These are phyloP conservation scores for Meira miltonrushii DNA, from an alignment of 1,284 basidiomycete species.

Conservation along the genomic window DNA sequence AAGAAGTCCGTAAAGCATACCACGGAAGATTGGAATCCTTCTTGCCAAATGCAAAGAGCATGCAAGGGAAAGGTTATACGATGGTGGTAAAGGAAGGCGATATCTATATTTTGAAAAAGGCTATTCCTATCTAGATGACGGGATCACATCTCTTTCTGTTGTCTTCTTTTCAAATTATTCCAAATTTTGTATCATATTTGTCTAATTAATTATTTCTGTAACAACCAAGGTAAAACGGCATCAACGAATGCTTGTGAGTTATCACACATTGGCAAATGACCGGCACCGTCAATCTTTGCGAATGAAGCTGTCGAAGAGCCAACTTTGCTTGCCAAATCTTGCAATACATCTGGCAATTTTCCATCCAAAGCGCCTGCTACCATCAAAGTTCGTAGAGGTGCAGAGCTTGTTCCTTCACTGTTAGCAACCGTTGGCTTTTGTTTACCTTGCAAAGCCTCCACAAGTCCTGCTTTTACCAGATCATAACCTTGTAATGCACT, in stretches of 20 bases:
- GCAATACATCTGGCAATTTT: constrained; percentile 52
- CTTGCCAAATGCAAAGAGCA: too few species aligned
- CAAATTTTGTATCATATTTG: too few species aligned
- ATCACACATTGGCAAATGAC: constrained; percentile 56
- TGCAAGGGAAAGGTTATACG: too few species aligned
- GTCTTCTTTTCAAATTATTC: too few species aligned
- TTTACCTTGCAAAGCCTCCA: constrained; percentile 32
- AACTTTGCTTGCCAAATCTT: constrained; percentile 36
- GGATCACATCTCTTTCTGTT: too few species aligned
- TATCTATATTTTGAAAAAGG: too few species aligned
- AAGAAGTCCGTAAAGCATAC: too few species aligned
- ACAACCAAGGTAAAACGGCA: constrained; percentile 30
- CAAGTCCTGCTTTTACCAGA: constrained; percentile 46
- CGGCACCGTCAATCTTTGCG: constrained; percentile 47
- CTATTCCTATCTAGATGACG: too few species aligned
- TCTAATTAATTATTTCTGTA: constrained; percentile 7
- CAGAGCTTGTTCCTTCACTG: constrained; percentile 22
- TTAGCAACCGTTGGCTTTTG: constrained; percentile 53
- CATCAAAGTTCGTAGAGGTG: constrained; percentile 35
- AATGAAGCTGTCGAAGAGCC: constrained; percentile 44
- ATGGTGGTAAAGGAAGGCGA: too few species aligned
- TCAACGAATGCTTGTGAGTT: constrained; percentile 42
- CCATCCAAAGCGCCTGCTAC: constrained; percentile 55
- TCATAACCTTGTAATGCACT: constrained; percentile 55
- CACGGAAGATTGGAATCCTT: too few species aligned